Conservation (phyloP, 2,329 filamentous ascomycete genomes). For the Trichoderma pleuroti region DNA sequence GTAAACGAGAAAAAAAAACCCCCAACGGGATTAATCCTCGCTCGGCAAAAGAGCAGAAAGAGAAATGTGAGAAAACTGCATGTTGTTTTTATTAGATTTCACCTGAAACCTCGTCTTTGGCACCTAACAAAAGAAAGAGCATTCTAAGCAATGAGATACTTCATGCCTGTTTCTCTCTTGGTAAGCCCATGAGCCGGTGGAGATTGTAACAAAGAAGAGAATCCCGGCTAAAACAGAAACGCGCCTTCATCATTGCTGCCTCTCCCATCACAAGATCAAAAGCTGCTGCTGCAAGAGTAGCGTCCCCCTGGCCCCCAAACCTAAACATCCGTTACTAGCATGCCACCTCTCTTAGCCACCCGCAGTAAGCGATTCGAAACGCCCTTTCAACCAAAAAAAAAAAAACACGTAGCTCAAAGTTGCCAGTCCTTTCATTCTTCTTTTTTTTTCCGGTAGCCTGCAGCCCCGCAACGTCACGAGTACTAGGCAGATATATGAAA, state of each 20-base stretch:
- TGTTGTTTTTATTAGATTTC: too few relatives aligned
- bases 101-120: not conserved
- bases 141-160: not conserved
- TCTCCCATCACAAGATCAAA: not conserved
- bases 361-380: not conserved
- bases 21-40: not conserved
- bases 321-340: not conserved
- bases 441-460: not conserved
- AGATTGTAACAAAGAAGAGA: not conserved
- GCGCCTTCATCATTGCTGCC: not conserved
- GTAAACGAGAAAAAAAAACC: not conserved
- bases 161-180: not conserved
- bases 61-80: not conserved
- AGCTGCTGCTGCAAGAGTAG: not conserved
- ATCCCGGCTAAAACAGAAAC: not conserved
- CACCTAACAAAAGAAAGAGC: not conserved
- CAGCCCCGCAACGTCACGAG: conserved; percentile 3
- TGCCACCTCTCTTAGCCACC: not conserved
- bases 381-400: not conserved
- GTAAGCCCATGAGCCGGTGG: not conserved
- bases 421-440: too few relatives aligned
- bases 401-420: not conserved
- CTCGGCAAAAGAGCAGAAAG: not conserved
- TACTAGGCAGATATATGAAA: not conserved
- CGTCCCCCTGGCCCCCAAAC: not conserved